A percentile compares a stretch with the other conserved stretches of the same genome.
These are phyloP conservation scores for Rhizopogon vesiculosus DNA, from an alignment of 768 basidiomycete genomes.

Conservation along the genomic window DNA sequence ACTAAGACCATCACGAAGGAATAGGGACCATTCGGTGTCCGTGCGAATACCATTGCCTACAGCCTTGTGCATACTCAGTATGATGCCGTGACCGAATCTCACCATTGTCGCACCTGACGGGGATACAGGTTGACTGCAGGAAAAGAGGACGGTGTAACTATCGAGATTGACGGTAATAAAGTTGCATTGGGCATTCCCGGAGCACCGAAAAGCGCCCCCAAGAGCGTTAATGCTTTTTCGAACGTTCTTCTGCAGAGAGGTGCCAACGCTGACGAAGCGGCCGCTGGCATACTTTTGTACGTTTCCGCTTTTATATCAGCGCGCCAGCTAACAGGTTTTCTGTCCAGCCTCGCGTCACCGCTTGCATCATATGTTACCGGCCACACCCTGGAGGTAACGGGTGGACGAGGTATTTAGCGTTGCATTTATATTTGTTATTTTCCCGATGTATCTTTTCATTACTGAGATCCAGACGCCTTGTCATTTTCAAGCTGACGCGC, in stretches of 20 bases:
- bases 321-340: neutral
- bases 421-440: neutral
- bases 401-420: constrained; percentile 66
- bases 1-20: constrained; percentile 88
- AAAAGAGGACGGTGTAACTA: constrained; percentile 71
- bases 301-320: constrained; percentile 21
- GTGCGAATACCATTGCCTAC: constrained; percentile 78
- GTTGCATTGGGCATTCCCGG: constrained; percentile 78
- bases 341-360: constrained; percentile 64
- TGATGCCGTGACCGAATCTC: constrained; percentile 1
- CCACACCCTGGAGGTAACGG: constrained; percentile 82
- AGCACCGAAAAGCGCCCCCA: constrained; percentile 34
- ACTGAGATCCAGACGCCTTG: too few relatives aligned
- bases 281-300: constrained; percentile 70
- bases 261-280: constrained; percentile 72
- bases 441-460: neutral
- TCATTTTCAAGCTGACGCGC: too few relatives aligned
- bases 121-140: constrained; percentile 60
- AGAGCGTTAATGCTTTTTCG: constrained; percentile 37
- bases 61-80: constrained; percentile 76
- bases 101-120: neutral
- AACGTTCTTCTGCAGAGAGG: constrained; percentile 66
- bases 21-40: constrained; percentile 80
- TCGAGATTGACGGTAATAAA: constrained; percentile 80
- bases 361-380: constrained; percentile 78